These are phyloP conservation scores for Aspergillus uvarum DNA, from an alignment of 2,329 filamentous ascomycete genomes.

Conservation along the genomic window DNA sequence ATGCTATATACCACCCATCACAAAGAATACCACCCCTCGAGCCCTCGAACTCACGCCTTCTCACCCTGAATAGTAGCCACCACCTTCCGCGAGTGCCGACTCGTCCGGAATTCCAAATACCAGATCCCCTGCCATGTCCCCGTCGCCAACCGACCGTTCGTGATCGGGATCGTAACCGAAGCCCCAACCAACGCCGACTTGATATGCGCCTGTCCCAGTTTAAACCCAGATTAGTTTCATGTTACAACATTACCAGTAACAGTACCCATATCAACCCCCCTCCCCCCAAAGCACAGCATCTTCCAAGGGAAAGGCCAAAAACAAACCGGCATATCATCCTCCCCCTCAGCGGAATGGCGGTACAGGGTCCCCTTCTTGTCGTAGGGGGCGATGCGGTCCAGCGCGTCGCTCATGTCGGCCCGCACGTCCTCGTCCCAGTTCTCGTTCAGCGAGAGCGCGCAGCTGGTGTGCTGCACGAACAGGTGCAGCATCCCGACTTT, in stretches of 20 bases:
- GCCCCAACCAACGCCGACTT: constrained; percentile 88
- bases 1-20: not conserved
- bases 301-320: no score
- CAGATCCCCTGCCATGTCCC: constrained; percentile 74
- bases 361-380: constrained; percentile 77
- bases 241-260: no score
- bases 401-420: constrained; percentile 86
- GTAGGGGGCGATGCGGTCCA: constrained; percentile 85
- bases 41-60: constrained; percentile 44
- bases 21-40: not conserved
- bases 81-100: constrained; percentile 74
- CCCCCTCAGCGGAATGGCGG: constrained; percentile 80
- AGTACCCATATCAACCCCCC: no score
- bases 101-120: constrained; percentile 84
- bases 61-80: constrained; percentile 95
- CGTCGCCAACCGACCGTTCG: constrained; percentile 71
- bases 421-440: constrained; percentile 86
- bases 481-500: constrained; percentile 83
- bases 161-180: constrained; percentile 87
- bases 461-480: constrained; percentile 94
- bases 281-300: no score
- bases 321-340: constrained; percentile 89
- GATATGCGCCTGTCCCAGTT: constrained; percentile 88
- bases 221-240: no score
- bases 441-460: constrained; percentile 88